Base-by-base conservation (phyloP, 495 filamentous ascomycete genomes). In the Parachaetomium inaequale region DNA sequence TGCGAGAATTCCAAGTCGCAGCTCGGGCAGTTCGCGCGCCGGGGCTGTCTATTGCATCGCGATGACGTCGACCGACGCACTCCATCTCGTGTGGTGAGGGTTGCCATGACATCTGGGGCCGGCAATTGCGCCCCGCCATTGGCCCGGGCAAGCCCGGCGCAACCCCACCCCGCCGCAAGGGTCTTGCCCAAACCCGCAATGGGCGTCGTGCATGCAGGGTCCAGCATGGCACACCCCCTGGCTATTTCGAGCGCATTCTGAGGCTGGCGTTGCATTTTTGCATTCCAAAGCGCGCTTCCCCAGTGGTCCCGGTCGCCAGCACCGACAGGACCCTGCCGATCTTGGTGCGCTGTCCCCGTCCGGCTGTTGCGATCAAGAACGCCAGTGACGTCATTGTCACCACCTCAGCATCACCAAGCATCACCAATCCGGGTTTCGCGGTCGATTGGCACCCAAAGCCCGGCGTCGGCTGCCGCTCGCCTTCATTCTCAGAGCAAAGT, bases 11-110 rank as follows among this genome's bases (percentile, higher is more conserved):
- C 61, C 46, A 53, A 49, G 53, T 38, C 1, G 17, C 29, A 8
- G 4, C 5, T 25, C 2, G 51, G 19, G 6, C 34, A 21, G 43
- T 45, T 36, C 12, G 47, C 26, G 6, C 40, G 21, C 19, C 49
- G 42, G 12, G 21, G 29, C 12, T 10, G 38, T 66, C 38, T 28
- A 45, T 68, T 66, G 63, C 63, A 66, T 61, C 45, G 59, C 29
- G 25, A 66, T 68, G 66, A 68, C 66, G 66, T 68, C 63, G 56
- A 26, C 29, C 28, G 62, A 58, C 55, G 54, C 65, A 65, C 26
- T 45, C 25, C 26, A 32, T 45, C 28, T 4, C 8, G 19, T 28
- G 32, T 10, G 28, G 40, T 34, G 23, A 49, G 51, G 65, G 62
- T 12, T 58, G 54, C 26, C 19, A 55, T 60, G 56, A 32, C 63